Percentiles rank a stretch among this genome's conserved stretches.
These are phyloP conservation scores for Eucalyptus erythrocorys DNA, from an alignment of 345 rosid genomes.

Conservation along the genomic window DNA sequence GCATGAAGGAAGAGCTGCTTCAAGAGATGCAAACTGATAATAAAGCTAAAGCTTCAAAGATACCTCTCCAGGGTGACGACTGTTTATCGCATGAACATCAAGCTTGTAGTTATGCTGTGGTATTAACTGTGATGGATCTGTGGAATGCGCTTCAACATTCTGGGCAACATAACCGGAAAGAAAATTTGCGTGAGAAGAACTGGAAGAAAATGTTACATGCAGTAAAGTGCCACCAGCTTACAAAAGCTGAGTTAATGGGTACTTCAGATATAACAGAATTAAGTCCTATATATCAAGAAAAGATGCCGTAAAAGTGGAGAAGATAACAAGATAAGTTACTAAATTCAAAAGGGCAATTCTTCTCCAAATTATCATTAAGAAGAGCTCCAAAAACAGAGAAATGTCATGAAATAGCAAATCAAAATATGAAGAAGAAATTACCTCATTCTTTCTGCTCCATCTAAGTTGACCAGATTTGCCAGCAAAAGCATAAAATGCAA, in stretches of 20 bases:
- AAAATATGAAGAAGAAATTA: constrained; percentile 1
- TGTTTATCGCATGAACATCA: constrained; percentile 72
- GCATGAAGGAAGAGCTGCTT: neutral
- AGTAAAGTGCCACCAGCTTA: neutral
- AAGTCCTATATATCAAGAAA: neutral
- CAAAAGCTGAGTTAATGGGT: neutral
- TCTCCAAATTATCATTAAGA: neutral
- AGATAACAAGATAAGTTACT: neutral
- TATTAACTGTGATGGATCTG: constrained; percentile 70
- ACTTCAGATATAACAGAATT: neutral
- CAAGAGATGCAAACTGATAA: neutral
- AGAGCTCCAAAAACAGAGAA: neutral
- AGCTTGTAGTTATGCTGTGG: constrained; percentile 99
- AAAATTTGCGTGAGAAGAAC: neutral
- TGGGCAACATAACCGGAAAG: constrained; percentile 17
- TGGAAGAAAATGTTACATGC: neutral
- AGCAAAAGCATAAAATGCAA: constrained; percentile 87
- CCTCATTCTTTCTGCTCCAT: constrained; percentile 96
- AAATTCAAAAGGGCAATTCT: neutral
- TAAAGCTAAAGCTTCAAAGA: neutral
- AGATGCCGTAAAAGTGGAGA: neutral
- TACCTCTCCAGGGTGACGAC: constrained; percentile 95
- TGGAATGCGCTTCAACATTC: constrained; percentile 64
- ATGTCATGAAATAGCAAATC: neutral
- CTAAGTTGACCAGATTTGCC: constrained; percentile 61